Evolutionary conservation across 805 yeast species (phyloP).

Genomic region (Myxozyma geophila): DNA sequence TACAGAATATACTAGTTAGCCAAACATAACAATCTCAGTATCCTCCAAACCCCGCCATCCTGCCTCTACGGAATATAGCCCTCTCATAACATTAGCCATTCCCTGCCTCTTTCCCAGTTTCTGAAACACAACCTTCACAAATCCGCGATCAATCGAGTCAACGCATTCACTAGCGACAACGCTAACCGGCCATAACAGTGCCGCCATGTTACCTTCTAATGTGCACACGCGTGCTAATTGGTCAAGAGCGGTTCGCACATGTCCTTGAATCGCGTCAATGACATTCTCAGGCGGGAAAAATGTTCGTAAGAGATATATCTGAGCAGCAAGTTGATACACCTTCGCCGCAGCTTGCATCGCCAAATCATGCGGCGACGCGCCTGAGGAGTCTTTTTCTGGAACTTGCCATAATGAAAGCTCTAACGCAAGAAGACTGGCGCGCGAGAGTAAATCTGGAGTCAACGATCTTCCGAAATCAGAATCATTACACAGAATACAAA

Average conservation of each 20-base stretch:
- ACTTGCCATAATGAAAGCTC: conserved; percentile 32
- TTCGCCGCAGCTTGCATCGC: conserved; percentile 35
- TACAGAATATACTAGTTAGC: neutral
- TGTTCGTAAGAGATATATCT: conserved; percentile 33
- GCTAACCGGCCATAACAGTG: conserved; percentile 35
- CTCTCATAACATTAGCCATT: conserved; percentile 34
- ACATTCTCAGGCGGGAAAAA: conserved; percentile 28
- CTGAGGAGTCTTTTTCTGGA: conserved; percentile 1
- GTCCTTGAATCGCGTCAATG: conserved; percentile 26
- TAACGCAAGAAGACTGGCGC: conserved; percentile 32
- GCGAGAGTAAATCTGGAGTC: conserved; percentile 25
- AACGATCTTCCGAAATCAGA: conserved; percentile 29
- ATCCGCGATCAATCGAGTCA: conserved; percentile 35
- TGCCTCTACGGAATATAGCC: conserved; percentile 30
- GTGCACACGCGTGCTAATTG: conserved; percentile 35
- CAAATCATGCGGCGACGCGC: conserved; percentile 16
- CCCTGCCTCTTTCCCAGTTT: conserved; percentile 33
- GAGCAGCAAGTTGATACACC: conserved; percentile 35
- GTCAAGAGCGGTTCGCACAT: conserved; percentile 30
- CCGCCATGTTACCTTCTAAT: conserved; percentile 36
- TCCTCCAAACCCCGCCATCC: conserved; percentile 26
- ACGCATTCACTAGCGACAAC: conserved; percentile 35
- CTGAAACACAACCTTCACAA: conserved; percentile 34
- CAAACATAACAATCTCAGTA: conserved; percentile 26
- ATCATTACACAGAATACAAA: conserved; percentile 34